Conservation (phyloP, 192 early-diverging fungal genomes). For the Coemansia sp. region DNA sequence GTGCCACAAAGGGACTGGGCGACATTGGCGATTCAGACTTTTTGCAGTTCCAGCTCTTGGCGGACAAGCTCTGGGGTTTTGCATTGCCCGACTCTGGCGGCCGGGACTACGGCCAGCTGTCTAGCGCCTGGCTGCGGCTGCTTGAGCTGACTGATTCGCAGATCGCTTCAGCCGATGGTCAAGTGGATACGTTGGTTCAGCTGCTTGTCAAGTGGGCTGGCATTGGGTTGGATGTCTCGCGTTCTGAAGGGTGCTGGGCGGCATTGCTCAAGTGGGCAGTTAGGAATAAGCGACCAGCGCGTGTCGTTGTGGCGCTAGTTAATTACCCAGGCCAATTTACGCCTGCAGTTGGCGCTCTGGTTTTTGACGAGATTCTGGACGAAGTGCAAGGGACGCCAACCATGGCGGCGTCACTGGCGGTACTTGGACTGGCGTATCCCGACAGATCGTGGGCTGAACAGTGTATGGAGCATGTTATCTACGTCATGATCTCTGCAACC, state of each 20-base stretch:
- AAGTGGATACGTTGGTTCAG: conserved; percentile 13
- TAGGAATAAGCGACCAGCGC: not conserved
- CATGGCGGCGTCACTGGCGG: conserved; percentile 17
- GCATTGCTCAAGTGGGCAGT: conserved; percentile 19
- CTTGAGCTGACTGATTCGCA: not conserved
- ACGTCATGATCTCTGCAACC: not conserved
- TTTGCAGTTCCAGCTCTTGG: conserved; percentile 21
- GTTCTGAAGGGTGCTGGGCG: conserved; percentile 2
- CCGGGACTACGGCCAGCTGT: not conserved
- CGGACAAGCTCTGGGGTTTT: conserved; percentile 26
- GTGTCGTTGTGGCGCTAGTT: conserved; percentile 6
- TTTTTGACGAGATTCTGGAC: conserved; percentile 9
- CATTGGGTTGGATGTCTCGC: not conserved
- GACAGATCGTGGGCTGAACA: conserved; percentile 24
- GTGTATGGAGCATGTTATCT: conserved; percentile 24
- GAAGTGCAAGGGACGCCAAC: not conserved
- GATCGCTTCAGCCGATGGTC: not conserved
- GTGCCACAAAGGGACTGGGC: not conserved
- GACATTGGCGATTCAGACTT: conserved; percentile 3
- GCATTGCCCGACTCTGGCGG: not conserved
- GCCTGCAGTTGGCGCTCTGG: not conserved
- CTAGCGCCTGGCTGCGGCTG: not conserved
- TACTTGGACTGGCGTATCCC: conserved; percentile 25
- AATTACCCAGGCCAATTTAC: conserved; percentile 2
- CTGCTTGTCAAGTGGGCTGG: conserved; percentile 17